A percentile compares a stretch with the other conserved stretches of the same genome.
Evolutionary conservation across 257 asterid species (phyloP).

Genomic region (Gardenia jasminoides): DNA sequence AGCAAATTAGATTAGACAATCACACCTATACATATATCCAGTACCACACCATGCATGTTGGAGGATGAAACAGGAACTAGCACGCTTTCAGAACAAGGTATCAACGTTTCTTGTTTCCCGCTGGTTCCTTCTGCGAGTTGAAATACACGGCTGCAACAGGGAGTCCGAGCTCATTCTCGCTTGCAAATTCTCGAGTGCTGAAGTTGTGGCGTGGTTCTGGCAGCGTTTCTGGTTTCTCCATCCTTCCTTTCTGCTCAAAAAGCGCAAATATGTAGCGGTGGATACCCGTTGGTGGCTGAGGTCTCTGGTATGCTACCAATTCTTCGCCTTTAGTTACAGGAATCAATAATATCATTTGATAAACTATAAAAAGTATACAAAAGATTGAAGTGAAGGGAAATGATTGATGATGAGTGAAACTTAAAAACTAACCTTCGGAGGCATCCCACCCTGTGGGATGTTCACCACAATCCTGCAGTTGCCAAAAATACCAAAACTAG

Average conservation of each 20-base stretch:
- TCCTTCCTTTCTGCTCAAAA: slow-evolving; percentile 35
- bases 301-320: slow-evolving; percentile 39
- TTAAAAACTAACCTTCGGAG: slow-evolving; percentile 25
- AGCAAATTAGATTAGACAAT: neutral
- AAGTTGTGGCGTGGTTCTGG: slow-evolving; percentile 35
- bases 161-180: slow-evolving; percentile 38
- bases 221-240: slow-evolving; percentile 21
- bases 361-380: neutral
- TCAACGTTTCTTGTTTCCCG: slow-evolving; percentile 15
- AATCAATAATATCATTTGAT: too few species aligned
- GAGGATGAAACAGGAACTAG: too few species aligned
- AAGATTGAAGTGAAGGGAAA: too few species aligned
- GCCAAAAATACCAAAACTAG: too few species aligned
- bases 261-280: slow-evolving; percentile 42
- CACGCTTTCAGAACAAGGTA: neutral
- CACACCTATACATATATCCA: too few species aligned
- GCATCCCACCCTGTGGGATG: slow-evolving; percentile 46
- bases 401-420: neutral
- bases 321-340: slow-evolving; percentile 35
- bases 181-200: slow-evolving; percentile 40
- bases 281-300: slow-evolving; percentile 44
- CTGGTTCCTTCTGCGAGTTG: slow-evolving; percentile 43
- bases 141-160: slow-evolving; percentile 55
- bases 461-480: slow-evolving; percentile 54
- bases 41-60: too few species aligned